Percentiles rank a stretch among this genome's conserved stretches.
Conservation (phyloP, 108 stramenopile genomes). For the Seminavis robusta region DNA sequence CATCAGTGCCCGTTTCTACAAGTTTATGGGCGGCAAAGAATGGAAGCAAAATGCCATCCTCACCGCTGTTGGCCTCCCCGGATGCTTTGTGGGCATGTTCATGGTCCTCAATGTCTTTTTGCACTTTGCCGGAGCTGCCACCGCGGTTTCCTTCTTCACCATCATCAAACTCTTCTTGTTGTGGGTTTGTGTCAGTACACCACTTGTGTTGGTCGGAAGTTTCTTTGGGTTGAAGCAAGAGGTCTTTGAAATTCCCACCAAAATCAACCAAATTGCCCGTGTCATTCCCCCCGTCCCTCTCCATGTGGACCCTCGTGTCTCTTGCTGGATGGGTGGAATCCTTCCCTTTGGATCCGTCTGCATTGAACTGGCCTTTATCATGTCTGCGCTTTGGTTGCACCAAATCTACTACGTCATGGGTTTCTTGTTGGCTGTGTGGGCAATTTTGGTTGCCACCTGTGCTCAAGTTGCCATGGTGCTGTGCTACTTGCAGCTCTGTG, state of each 20-base stretch:
- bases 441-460: conserved; percentile 92
- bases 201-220: conserved; percentile 92
- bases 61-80: conserved; percentile 87
- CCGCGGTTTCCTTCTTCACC: conserved; percentile 85
- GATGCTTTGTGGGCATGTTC: conserved; percentile 74
- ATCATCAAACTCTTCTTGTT: conserved; percentile 80
- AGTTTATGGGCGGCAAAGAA: conserved; percentile 79
- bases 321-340: conserved; percentile 68
- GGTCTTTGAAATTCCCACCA: conserved; percentile 75
- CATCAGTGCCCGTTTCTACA: conserved; percentile 85
- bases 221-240: conserved; percentile 92
- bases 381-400: conserved; percentile 94
- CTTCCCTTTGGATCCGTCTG: conserved; percentile 97
- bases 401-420: conserved; percentile 99
- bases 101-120: conserved; percentile 82
- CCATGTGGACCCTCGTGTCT: conserved; percentile 67
- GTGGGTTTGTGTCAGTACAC: conserved; percentile 81
- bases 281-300: conserved; percentile 90
- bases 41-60: conserved; percentile 77
- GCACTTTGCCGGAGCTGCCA: conserved; percentile 78
- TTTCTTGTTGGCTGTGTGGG: conserved; percentile 90
- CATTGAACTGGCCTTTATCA: conserved; percentile 99
- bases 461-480: conserved; percentile 95
- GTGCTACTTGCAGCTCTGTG: conserved; percentile 96
- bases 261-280: conserved; percentile 91